Evolutionary conservation across 306 rosid species (phyloP), one percentile per base, ranked within the genome.

Genomic region (Lablab purpureus): DNA sequence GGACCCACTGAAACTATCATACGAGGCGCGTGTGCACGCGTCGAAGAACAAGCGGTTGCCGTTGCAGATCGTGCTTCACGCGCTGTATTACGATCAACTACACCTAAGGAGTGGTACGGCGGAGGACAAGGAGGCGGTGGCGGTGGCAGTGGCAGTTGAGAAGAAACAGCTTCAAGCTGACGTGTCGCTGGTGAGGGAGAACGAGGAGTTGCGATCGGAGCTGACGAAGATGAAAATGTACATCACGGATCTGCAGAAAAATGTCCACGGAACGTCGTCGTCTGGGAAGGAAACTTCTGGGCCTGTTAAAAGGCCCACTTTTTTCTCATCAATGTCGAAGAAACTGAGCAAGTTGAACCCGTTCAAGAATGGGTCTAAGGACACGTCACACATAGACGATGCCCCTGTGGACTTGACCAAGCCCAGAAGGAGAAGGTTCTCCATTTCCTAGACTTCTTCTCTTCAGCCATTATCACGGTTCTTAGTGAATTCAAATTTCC

Each of bases 391-490:
- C 4, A 79, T 93, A 0, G 95, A 88, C 0, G 95, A 88, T 36
- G 88, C 65, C 14, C 46, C 30, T 1, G 85, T 85, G 46, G 95
- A 93, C 52, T 3, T 84, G 36, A 80, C 91, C 10, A 90, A 87
- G 89, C 98, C 98, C 50, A 89, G 97, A 69, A 90, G 93, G 9
- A 87, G 98, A 85, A 90, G 98, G 78, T 93, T 93, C 87, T 93
- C 98, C 18, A 62, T 93, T 46, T 93, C 98, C 11, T 91, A 79
- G 78, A 68, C 41, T 64, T 36, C 4, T 36, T 66, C 41, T 40
- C 2, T 11, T 19, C 28, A 36, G 0, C 10, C 15, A 3, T n/a
- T 21, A 3, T 63, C 27, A 19, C 11, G 40, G 51, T 40, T 40
- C 19, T 12, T 5, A 10, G 11, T 13, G 6, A 22, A 4, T 21